Base-by-base conservation (phyloP, 2,329 filamentous ascomycete genomes). In the Metarhizium robertsii region DNA sequence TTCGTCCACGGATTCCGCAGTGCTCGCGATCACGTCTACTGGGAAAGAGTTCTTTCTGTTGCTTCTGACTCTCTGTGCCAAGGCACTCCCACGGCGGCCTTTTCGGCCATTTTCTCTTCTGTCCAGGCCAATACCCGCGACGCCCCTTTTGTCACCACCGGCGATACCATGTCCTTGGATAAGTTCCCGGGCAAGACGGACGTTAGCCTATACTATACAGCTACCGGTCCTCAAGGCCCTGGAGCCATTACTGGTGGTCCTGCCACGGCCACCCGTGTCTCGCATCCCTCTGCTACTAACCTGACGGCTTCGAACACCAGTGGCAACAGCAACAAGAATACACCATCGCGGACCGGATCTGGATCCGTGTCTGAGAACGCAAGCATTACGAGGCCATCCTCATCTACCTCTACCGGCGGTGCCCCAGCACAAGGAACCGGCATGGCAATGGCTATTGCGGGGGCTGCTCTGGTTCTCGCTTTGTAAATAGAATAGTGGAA, bases 191-290 rank as follows among this genome's bases (percentile, higher is more conserved):
- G 70, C 34, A 60, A 71, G 61, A 69, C 72, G 45, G 72, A 67
- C n/a, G 67, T 74, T 11, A 73, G 69, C 55, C 57, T 74, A 36
- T 76, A 76, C 60, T 75, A 71, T 62, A 76, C 73, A 6, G 62
- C 68, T 2, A 69, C 59, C 25, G 70, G 65, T 1, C 55, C 57
- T 5, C 72, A 74, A 57, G 73, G 73, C 0, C 67, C 69, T 1
- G 75, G 75, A 18, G 54, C 61, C 16, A 74, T 77, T 55, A 76
- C 73, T 34, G 73, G 74, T 13, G 67, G 64, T 45, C 71, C 71
- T 8, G 65, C 69, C 20, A 63, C 61, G 11, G 71, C 71, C 11
- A 71, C 69, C 6, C 65, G 63, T 13, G 45, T 20, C 8, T 49
- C 36, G 42, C 68, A 64, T 18, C 61, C 56, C 10, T 55, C 54